Evolutionary conservation across 495 filamentous ascomycete species (phyloP).

Genomic region (Aspergillus saccharolyticus): DNA sequence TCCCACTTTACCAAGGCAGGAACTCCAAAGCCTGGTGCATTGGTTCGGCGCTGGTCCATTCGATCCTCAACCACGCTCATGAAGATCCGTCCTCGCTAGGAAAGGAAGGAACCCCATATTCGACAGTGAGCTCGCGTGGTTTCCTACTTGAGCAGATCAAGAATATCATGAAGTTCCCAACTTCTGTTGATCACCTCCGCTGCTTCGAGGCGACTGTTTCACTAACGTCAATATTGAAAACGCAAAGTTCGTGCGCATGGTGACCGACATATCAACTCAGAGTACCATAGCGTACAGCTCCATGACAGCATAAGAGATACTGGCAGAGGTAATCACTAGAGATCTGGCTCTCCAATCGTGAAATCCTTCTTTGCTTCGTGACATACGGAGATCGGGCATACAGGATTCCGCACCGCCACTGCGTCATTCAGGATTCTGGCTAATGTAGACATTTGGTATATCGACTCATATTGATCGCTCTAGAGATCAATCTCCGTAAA

Average conservation of each 20-base stretch:
- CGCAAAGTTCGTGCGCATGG: constrained; percentile 99
- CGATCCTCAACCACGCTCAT: constrained; percentile 99
- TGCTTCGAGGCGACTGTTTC: no score
- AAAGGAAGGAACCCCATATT: no score
- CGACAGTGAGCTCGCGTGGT: no score
- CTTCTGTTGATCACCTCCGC: no score
- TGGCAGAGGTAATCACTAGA: constrained; percentile 98
- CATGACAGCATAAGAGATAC: constrained; percentile 99
- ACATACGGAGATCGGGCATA: constrained; percentile 99
- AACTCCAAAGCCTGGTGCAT: constrained; percentile 99
- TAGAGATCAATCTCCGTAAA: constrained; percentile 82
- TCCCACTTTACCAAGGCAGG: constrained; percentile 99
- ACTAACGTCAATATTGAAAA: constrained; percentile 95
- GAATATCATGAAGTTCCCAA: no score
- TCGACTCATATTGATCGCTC: constrained; percentile 98
- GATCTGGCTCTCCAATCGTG: constrained; percentile 99
- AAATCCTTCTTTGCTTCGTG: constrained; percentile 99
- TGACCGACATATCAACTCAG: constrained; percentile 97
- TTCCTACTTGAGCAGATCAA: no score
- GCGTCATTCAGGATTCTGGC: constrained; percentile 99
- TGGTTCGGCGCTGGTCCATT: constrained; percentile 99
- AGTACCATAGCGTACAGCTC: constrained; percentile 99
- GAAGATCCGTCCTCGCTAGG: constrained; percentile 97
- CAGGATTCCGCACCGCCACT: constrained; percentile 99
- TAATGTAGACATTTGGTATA: no score